A percentile compares a stretch with the other conserved stretches of the same genome.
Evolutionary conservation across 2,329 filamentous ascomycete species (phyloP).

Genomic region (Nemania abortiva): DNA sequence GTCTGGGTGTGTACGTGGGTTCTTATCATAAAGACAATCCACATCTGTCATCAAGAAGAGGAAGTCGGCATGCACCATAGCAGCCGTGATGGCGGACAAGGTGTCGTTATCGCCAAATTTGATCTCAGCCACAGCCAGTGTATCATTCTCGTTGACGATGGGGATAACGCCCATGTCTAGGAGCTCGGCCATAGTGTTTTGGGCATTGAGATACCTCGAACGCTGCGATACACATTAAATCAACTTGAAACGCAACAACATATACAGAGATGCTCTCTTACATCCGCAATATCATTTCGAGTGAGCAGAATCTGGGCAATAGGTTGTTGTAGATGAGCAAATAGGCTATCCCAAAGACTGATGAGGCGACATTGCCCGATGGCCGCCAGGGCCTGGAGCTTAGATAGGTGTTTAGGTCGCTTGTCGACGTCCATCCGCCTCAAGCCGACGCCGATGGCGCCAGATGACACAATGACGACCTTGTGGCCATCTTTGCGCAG

Average conservation of each 20-base stretch:
- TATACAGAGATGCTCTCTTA: slow-evolving; percentile 56
- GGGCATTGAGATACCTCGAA: slow-evolving; percentile 94
- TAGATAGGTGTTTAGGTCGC: slow-evolving; percentile 88
- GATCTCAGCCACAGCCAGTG: slow-evolving; percentile 95
- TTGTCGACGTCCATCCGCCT: slow-evolving; percentile 89
- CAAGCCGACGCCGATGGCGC: slow-evolving; percentile 94
- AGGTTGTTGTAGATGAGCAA: slow-evolving; percentile 87
- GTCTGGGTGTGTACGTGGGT: slow-evolving; percentile 86
- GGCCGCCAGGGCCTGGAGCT: slow-evolving; percentile 92
- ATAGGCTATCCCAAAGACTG: slow-evolving; percentile 94
- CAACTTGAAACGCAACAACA: neutral
- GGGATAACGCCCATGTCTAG: slow-evolving; percentile 96
- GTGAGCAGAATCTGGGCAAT: slow-evolving; percentile 96
- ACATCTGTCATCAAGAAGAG: slow-evolving; percentile 99
- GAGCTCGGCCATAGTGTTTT: slow-evolving; percentile 92
- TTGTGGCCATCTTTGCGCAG: slow-evolving; percentile 91
- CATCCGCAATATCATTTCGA: slow-evolving; percentile 94
- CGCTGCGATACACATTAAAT: slow-evolving; percentile 62
- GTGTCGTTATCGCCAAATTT: slow-evolving; percentile 99
- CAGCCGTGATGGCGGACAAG: slow-evolving; percentile 93
- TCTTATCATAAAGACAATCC: slow-evolving; percentile 96
- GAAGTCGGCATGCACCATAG: slow-evolving; percentile 96
- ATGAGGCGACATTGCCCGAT: slow-evolving; percentile 97
- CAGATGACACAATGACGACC: slow-evolving; percentile 96
- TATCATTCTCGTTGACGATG: slow-evolving; percentile 99